These are phyloP conservation scores for Gyrodon lividus DNA, from an alignment of 768 basidiomycete species.

Conservation along the genomic window DNA sequence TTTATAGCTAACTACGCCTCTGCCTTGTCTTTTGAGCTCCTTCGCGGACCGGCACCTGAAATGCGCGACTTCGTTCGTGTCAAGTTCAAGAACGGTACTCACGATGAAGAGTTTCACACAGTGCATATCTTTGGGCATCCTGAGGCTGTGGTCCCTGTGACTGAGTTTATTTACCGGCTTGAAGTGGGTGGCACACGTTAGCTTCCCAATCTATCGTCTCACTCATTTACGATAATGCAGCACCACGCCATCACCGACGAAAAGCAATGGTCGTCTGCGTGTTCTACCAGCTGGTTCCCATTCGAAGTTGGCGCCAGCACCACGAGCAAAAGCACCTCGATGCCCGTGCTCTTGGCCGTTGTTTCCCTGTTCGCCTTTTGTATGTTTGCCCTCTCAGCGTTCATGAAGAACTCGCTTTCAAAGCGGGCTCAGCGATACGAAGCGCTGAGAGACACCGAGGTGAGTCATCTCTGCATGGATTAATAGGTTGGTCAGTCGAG, in stretches of 20 bases:
- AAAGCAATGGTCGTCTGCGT: slow-evolving; percentile 40
- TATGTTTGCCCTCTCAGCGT: slow-evolving; percentile 11
- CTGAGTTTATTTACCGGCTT: slow-evolving; percentile 78
- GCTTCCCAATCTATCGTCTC: neutral
- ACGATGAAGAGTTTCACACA: slow-evolving; percentile 50
- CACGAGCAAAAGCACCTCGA: neutral
- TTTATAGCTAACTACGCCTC: slow-evolving; percentile 65
- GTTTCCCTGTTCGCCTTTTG: slow-evolving; percentile 14
- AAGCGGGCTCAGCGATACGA: slow-evolving; percentile 11
- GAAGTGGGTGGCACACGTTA: slow-evolving; percentile 47
- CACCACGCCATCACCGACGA: slow-evolving; percentile 38
- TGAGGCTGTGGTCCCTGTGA: slow-evolving; percentile 66
- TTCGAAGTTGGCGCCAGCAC: slow-evolving; percentile 9
- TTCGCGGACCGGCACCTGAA: slow-evolving; percentile 72
- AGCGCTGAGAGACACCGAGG: slow-evolving; percentile 9
- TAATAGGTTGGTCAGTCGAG: neutral
- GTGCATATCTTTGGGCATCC: slow-evolving; percentile 70
- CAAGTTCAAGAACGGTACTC: slow-evolving; percentile 81
- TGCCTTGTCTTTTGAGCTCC: slow-evolving; percentile 72
- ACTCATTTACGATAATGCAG: slow-evolving; percentile 20
- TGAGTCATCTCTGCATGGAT: slow-evolving; percentile 1
- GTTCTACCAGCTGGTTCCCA: slow-evolving; percentile 32
- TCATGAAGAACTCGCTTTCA: slow-evolving; percentile 8
- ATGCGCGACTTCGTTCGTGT: slow-evolving; percentile 77
- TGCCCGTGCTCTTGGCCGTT: neutral